Evolutionary conservation across 768 basidiomycete species (phyloP).

Genomic region (Calvatia gigantea): DNA sequence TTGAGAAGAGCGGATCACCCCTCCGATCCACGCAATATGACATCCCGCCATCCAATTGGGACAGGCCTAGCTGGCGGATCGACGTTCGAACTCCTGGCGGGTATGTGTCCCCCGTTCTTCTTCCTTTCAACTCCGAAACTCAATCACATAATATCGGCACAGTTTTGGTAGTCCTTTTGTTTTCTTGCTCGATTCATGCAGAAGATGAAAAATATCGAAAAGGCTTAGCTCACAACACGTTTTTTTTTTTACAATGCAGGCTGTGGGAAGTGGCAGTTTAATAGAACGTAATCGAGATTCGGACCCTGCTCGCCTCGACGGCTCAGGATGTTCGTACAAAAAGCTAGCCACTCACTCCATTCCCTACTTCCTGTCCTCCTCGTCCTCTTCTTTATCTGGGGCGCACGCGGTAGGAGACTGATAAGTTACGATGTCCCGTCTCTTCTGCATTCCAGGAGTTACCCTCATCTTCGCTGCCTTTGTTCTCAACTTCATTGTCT

Average conservation of each 20-base stretch:
- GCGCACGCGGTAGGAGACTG: not conserved
- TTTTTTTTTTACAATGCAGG: constrained; percentile 1
- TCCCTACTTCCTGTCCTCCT: not conserved
- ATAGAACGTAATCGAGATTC: constrained; percentile 3
- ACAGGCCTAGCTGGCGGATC: too few relatives aligned
- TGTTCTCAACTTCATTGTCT: constrained; percentile 62
- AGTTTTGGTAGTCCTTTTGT: not conserved
- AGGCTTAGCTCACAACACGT: constrained; percentile 1
- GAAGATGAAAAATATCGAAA: not conserved
- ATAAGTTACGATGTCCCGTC: constrained; percentile 29
- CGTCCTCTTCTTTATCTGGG: not conserved
- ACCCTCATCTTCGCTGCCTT: constrained; percentile 54
- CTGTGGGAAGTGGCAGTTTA: constrained; percentile 2
- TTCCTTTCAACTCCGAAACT: too few relatives aligned
- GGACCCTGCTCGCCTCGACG: not conserved
- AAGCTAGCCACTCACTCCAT: not conserved
- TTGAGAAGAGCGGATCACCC: too few relatives aligned
- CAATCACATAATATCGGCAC: too few relatives aligned
- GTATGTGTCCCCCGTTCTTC: too few relatives aligned
- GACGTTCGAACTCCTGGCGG: too few relatives aligned
- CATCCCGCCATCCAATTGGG: too few relatives aligned
- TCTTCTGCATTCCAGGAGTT: constrained; percentile 62
- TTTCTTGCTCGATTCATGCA: not conserved
- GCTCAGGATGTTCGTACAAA: not conserved
- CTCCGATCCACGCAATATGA: too few relatives aligned